Evolutionary conservation across 495 filamentous ascomycete species (phyloP).

Genomic region (Tuber borchii): DNA sequence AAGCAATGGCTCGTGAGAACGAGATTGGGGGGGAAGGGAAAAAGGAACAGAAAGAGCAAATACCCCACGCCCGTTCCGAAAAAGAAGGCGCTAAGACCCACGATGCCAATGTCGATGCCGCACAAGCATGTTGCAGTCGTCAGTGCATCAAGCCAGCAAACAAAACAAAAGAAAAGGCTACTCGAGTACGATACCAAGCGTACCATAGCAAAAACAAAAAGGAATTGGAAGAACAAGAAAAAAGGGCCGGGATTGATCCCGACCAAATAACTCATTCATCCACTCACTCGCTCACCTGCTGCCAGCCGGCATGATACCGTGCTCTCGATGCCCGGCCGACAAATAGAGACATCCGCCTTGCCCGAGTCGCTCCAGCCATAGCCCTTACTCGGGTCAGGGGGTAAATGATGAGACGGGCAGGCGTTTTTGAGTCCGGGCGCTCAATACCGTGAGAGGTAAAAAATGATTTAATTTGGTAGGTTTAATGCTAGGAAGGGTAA

Average conservation of each 20-base stretch:
- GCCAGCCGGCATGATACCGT: background rate
- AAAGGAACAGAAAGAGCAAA: background rate
- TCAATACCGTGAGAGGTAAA: too few relatives aligned
- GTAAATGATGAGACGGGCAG: too few relatives aligned
- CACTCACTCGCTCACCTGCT: background rate
- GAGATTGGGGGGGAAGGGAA: background rate
- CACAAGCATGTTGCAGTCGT: background rate
- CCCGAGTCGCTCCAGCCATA: background rate
- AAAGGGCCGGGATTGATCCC: constrained; percentile 1
- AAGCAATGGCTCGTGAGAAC: background rate
- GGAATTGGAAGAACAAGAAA: background rate
- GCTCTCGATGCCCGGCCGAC: background rate
- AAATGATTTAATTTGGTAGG: too few relatives aligned
- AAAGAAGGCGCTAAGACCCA: constrained; percentile 1
- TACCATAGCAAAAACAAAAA: background rate
- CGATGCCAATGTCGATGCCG: background rate
- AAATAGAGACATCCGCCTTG: background rate
- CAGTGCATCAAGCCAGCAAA: background rate
- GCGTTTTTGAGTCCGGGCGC: too few relatives aligned
- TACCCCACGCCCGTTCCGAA: background rate
- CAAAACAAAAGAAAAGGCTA: background rate
- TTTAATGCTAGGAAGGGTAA: too few relatives aligned
- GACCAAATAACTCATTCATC: background rate
- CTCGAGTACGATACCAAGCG: background rate
- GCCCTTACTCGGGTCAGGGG: too few relatives aligned